Base-by-base conservation (phyloP, 345 rosid genomes). In the Litchi chinensis region DNA sequence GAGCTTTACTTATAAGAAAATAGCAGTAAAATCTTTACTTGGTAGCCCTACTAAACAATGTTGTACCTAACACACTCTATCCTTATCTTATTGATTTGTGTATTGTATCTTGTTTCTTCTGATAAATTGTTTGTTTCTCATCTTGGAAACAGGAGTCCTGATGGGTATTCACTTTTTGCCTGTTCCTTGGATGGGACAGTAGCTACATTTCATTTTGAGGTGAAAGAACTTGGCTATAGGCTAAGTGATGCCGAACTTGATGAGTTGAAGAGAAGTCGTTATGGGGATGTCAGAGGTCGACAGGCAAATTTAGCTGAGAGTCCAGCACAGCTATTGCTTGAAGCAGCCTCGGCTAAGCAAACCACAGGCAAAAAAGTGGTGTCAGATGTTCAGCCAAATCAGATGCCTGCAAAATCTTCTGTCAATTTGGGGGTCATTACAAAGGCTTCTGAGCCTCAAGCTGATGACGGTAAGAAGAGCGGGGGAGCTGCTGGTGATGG, bases 111-210 rank as follows among this genome's bases (percentile, higher is more conserved):
- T 56, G 21, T 54, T 68, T 65, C 62, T 60, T 82, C 70, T 40
- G 9, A 72, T 83, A 24, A 39, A 68, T 68, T 74, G 15, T 74
- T 40, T 37, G 48, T 70, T 64, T 77, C 21, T 76, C 21, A 28
- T 71, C 19, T 18, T 54, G 52, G 63, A 56, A 73, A 79, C 92
- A 97, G 99, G 99, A 94, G 99, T 82, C 95, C 98, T 5, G 98
- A 93, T 87, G 99, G 99, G 40, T 97, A 90, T 86, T 93, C 98
- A 59, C 95, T 97, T 71, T 93, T 97, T 79, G 95, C 98, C 46
- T 97, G 98, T 85, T 97, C 99, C 86, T 86, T 97, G 91, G 99
- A 93, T 50, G 99, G 99, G 76, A 91, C 99, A 24, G 95, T 91
- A 70, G 97, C 99, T 65, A 88, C 95, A 67, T 91, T 92, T 77